Evolutionary conservation across 257 asterid species (phyloP), one percentile per base, ranked within the genome.

Genomic region (Jaltomata sinuosa): DNA sequence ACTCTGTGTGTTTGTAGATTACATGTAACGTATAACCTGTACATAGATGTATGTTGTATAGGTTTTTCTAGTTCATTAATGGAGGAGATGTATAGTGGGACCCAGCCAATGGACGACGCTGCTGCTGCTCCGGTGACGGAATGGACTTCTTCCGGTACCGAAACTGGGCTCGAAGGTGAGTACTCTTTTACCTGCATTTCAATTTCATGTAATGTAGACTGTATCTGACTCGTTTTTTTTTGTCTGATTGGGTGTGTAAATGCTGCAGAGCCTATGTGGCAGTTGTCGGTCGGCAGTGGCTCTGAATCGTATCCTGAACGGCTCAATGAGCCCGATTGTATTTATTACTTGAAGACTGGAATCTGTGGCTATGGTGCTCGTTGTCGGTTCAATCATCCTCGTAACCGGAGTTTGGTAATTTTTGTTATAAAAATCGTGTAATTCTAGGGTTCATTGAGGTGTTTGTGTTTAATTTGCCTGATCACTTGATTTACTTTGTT

Each of bases 81-180:
- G 32, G 38, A 87, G 91, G 92, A 86, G 82, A 87, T 87, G 87
- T 85, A 86, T 61, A 84, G 72, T 72, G 87, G 86, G 85, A 76
- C 71, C 80, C 90, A 84, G 32, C 68, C 87, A 80, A 79, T 68
- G 89, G 91, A 89, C 84, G n/a, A n/a, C n/a, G n/a, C n/a, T n/a
- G n/a, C n/a, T n/a, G 91, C 84, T 79, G 82, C 87, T 16, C 78
- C 92, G 86, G 90, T 79, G 85, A 85, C 80, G 74, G 89, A 83
- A 82, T 87, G 91, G 92, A 84, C 87, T 65, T 86, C 82, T 4
- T 84, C 88, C 5, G 89, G 84, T 5, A 88, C 87, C 10, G 90
- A 87, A 83, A 89, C 93, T 5, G 92, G 90, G 27, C 87, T 88
- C 16, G 93, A 91, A 89, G 93, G 93, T 62, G 55, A 80, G 89